Base-by-base conservation (phyloP, 805 yeast species). In the Millerozyma acaciae region DNA sequence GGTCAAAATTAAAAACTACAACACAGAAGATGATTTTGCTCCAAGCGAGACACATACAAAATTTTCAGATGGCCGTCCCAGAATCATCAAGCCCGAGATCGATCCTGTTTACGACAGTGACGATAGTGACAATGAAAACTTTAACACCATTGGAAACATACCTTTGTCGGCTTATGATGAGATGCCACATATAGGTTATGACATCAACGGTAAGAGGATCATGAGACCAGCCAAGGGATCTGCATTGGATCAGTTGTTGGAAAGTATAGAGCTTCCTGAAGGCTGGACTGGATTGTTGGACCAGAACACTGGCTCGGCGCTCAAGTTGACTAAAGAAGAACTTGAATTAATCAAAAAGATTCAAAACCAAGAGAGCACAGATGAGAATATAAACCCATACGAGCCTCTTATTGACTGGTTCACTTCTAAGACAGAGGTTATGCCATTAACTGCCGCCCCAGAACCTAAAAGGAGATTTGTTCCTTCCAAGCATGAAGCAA, bases 201-300 rank as follows among this genome's bases (percentile, higher is more conserved):
- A 87, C 57, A 89, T 93, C 50, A 93, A 93, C 56, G 98, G 99
- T 51, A 90, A 89, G 57, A 78, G 98, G 54, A 89, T 93, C 53
- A 90, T 93, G 97, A 78, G 99, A 59, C 99, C 99, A 8, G 98
- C 97, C 7, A 83, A 86, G 50, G 96, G 97, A 9, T 79, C 94
- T 37, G 98, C 97, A 1, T 72, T 93, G 44, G 97, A 93, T 52
- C 84, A 82, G 50, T 72, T 93, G 42, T 66, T 93, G 44, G 98
- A 90, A 52, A 70, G 80, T 19, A 93, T 93, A 40, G 99, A 93
- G 41, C 69, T 93, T 43, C 98, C 98, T 9, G 94, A 86, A 61
- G 98, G 98, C 16, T 93, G 97, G 97, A 93, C 98, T 10, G 99
- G 99, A 29, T 70, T 93, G 40, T 65, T 90, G 40, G 97, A 93